A percentile compares a stretch with the other conserved stretches of the same genome.
These are phyloP conservation scores for Papiliotrema laurentii DNA, from an alignment of 1,284 basidiomycete genomes.

Conservation along the genomic window DNA sequence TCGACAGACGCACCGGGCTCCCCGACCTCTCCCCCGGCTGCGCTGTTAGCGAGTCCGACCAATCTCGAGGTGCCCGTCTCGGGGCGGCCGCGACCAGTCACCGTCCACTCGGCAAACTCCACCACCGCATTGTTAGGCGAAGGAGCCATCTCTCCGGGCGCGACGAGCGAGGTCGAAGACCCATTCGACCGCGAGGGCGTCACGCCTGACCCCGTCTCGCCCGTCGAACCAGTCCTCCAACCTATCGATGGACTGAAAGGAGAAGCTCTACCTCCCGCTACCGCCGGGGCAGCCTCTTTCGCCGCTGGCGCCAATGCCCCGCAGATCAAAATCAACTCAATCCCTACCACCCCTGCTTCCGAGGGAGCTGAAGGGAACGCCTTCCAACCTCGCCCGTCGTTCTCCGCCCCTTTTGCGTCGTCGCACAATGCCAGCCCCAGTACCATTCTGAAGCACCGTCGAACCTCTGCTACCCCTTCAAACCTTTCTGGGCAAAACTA, in stretches of 20 bases:
- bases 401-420: conserved; percentile 1
- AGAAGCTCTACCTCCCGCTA: background rate
- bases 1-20: too few species aligned
- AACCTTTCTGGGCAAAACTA: background rate
- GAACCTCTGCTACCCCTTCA: background rate
- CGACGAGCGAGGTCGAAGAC: background rate
- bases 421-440: background rate
- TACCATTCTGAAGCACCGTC: background rate
- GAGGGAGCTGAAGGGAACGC: conserved; percentile 2
- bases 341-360: conserved; percentile 8
- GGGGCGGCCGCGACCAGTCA: conserved; percentile 3
- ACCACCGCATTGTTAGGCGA: conserved; percentile 1
- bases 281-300: background rate
- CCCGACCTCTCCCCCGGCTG: background rate
- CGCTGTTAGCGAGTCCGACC: background rate
- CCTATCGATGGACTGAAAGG: background rate
- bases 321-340: conserved; percentile 13
- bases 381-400: conserved; percentile 2
- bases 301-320: background rate
- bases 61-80: background rate
- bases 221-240: background rate
- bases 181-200: conserved; percentile 1
- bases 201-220: background rate
- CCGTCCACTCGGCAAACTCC: background rate
- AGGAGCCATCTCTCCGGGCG: too few species aligned